Evolutionary conservation across 129 eudicot species (phyloP), one percentile per base, ranked within the genome.

Genomic region (Flaveria brownii): DNA sequence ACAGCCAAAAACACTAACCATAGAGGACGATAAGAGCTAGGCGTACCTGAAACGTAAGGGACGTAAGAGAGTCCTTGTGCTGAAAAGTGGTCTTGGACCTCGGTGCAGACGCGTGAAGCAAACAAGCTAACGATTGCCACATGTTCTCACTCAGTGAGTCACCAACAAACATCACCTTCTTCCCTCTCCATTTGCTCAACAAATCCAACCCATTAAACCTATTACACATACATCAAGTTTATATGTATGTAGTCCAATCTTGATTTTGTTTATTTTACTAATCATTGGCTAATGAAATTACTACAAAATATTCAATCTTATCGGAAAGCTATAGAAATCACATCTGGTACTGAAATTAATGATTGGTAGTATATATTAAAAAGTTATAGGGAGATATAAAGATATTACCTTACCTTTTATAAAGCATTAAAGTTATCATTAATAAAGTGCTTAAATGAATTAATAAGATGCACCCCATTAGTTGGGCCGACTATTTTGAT

Each of bases 11-110:
- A 45, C 11, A 0, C 13, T 45, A 45, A 11, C 50, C 4, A 3
- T 14, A 46, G 15, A 69, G 39, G 36, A 23, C 14, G 8, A 1
- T 47, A 70, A 78, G 3, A 54, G n/a, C n/a, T n/a, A n/a, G 12
- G 71, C 16, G 12, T 52, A 86, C 98, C 98, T 82, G 86, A 82
- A 88, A 93, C 14, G 88, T 88, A 22, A 90, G 86, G 15, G 88
- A 76, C 65, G 91, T 85, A 39, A 93, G 43, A 0, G 91, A 8
- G 9, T 69, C 73, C 55, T 49, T 75, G n/a, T 84, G 83, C 28
- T 51, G 78, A 20, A 76, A 65, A 47, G 22, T 49, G 71, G 84
- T 70, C 51, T 18, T 45, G 28, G 90, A 60, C 11, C 41, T 61
- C 4, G 67, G 90, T 1, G 68, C 77, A 47, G 87, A 49, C 75